phyloP scores from a whole-genome alignment of 2,329 filamentous ascomycete species.

The Fusarium torulosum region DNA sequence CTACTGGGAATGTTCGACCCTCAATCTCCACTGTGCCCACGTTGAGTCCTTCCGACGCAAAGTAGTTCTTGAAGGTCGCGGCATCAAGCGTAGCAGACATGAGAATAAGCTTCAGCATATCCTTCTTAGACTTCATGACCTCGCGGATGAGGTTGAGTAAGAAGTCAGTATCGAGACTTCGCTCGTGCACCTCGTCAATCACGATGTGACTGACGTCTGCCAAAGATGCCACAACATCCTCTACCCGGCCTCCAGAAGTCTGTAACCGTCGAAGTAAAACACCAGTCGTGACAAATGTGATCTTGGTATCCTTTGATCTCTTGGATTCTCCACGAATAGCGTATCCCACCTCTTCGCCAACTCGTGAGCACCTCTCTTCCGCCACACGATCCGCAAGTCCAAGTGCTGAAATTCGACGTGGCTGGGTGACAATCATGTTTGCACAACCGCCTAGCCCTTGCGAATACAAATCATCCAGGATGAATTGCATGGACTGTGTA shows the following conservation, averaged over 20 bases:
- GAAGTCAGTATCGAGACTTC: constrained; percentile 97
- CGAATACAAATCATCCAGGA: constrained; percentile 89
- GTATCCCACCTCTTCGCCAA: constrained; percentile 93
- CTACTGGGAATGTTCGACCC: constrained; percentile 91
- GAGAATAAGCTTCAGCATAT: constrained; percentile 89
- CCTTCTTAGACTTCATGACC: constrained; percentile 88
- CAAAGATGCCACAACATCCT: constrained; percentile 84
- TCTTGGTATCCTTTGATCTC: constrained; percentile 80
- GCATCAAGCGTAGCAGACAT: constrained; percentile 97
- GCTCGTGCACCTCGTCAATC: constrained; percentile 96
- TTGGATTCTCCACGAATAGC: constrained; percentile 96
- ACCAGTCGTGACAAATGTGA: constrained; percentile 99
- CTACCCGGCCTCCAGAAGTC: constrained; percentile 82
- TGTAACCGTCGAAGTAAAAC: constrained; percentile 93
- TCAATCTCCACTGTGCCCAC: constrained; percentile 81
- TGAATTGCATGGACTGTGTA: constrained; percentile 95
- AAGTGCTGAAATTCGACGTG: constrained; percentile 91
- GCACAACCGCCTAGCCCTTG: constrained; percentile 79
- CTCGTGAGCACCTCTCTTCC: constrained; percentile 84
- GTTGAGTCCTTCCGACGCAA: constrained; percentile 82
- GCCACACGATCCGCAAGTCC: constrained; percentile 94
- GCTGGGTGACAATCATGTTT: constrained; percentile 96
- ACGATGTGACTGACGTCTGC: constrained; percentile 94
- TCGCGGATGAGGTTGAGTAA: constrained; percentile 88
- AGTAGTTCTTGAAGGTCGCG: constrained; percentile 67